phyloP scores from a whole-genome alignment of 768 basidiomycete species.

The Tulasnella sp. region DNA sequence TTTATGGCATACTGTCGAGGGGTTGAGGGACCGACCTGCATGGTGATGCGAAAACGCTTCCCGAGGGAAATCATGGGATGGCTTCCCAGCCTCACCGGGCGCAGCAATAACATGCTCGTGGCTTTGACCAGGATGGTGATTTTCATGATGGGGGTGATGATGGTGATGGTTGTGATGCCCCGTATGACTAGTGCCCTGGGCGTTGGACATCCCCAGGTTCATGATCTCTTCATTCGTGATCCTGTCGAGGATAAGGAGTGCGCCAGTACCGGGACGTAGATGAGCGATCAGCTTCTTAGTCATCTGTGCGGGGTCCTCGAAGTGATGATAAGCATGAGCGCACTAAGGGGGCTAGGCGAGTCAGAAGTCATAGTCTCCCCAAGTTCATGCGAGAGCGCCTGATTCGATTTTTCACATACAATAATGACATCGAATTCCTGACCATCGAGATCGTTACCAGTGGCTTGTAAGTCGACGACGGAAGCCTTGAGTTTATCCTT shows the following conservation, averaged over 20 bases:
- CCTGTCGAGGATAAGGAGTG: conserved; percentile 49
- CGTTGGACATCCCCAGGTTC: background rate
- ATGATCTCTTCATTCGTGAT: conserved; percentile 19
- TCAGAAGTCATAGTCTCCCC: background rate
- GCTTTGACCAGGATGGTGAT: background rate
- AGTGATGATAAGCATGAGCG: conserved; percentile 52
- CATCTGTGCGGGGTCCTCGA: conserved; percentile 38
- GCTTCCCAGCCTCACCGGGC: no score
- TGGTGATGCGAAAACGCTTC: background rate
- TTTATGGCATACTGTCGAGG: conserved; percentile 34
- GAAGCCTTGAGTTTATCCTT: conserved; percentile 28
- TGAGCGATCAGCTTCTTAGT: conserved; percentile 45
- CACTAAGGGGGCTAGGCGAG: conserved; percentile 37
- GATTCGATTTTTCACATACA: no score
- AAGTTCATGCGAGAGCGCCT: background rate
- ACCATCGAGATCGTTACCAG: conserved; percentile 39
- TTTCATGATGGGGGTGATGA: conserved; percentile 4
- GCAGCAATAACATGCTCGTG: background rate
- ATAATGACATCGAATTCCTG: conserved; percentile 58
- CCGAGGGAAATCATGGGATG: background rate
- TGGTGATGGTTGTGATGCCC: conserved; percentile 26
- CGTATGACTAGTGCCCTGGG: conserved; percentile 14
- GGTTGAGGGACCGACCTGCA: conserved; percentile 24
- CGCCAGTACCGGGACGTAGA: conserved; percentile 48
- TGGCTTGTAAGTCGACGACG: background rate